These are phyloP conservation scores for Marasmius fiardii DNA, from an alignment of 1,284 basidiomycete species.

Conservation along the genomic window DNA sequence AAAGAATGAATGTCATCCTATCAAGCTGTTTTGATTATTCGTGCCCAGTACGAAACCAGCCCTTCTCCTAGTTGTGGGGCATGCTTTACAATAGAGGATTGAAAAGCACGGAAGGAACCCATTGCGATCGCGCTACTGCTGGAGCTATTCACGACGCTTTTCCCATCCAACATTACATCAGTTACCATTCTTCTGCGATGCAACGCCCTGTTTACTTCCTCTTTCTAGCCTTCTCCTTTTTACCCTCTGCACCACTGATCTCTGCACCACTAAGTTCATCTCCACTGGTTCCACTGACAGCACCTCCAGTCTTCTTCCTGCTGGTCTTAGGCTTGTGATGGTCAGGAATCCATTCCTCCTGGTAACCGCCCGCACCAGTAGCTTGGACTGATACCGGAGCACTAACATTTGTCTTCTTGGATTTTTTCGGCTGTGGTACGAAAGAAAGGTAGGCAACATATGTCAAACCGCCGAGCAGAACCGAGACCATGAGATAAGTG, in stretches of 20 bases:
- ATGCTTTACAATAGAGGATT: too few relatives aligned
- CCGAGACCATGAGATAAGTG: slow-evolving; percentile 74
- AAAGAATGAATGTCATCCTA: neutral
- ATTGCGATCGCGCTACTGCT: too few relatives aligned
- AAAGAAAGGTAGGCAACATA: slow-evolving; percentile 73
- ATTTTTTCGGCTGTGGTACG: slow-evolving; percentile 56
- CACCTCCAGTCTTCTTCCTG: slow-evolving; percentile 42
- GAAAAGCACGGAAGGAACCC: too few relatives aligned
- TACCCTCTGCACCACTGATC: slow-evolving; percentile 54
- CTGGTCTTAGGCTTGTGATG: slow-evolving; percentile 68
- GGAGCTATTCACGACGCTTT: too few relatives aligned
- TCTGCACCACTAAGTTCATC: slow-evolving; percentile 67
- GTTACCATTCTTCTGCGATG: too few relatives aligned
- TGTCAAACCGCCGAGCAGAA: slow-evolving; percentile 58
- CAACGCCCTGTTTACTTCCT: neutral
- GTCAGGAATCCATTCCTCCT: slow-evolving; percentile 92
- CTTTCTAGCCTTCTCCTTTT: slow-evolving; percentile 58
- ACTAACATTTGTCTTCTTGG: slow-evolving; percentile 40
- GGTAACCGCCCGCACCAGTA: slow-evolving; percentile 71
- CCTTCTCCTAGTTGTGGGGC: too few relatives aligned
- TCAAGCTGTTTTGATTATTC: neutral
- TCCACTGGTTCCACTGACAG: slow-evolving; percentile 44
- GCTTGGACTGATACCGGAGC: slow-evolving; percentile 63
- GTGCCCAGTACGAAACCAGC: too few relatives aligned
- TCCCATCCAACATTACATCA: too few relatives aligned